These are phyloP conservation scores for Aurifilum marmelostoma DNA, from an alignment of 2,329 filamentous ascomycete species.

Conservation along the genomic window DNA sequence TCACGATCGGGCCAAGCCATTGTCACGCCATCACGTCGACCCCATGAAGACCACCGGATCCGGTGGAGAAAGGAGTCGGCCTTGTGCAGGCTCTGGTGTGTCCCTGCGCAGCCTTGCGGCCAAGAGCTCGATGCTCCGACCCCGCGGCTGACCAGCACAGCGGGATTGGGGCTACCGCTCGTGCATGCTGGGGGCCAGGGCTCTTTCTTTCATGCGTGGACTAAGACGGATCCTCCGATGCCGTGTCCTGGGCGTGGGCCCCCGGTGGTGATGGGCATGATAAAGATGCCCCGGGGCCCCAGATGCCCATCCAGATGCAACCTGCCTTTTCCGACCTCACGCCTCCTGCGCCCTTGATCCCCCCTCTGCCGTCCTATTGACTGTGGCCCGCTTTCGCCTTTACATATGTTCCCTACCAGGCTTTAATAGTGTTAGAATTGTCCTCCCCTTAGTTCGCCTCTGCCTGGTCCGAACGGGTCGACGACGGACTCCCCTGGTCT, in stretches of 20 bases:
- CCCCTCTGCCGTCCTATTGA: not conserved
- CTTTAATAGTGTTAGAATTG: constrained; percentile 10
- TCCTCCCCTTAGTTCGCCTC: not conserved
- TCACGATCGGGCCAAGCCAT: not conserved
- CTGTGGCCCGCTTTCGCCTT: not conserved
- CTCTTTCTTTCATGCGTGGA: not conserved
- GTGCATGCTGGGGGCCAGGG: not conserved
- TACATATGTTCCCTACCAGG: not conserved
- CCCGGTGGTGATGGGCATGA: constrained; percentile 9
- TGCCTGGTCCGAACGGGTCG: constrained; percentile 9
- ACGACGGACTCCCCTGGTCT: not conserved
- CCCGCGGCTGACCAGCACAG: not conserved
- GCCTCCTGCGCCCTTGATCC: not conserved
- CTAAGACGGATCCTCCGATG: not conserved
- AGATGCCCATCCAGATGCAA: constrained; percentile 11
- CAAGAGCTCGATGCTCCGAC: constrained; percentile 2
- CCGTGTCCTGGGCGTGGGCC: constrained; percentile 9
- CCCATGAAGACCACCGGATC: not conserved
- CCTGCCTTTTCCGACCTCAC: constrained; percentile 23
- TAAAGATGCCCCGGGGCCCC: constrained; percentile 17
- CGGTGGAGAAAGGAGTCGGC: not conserved
- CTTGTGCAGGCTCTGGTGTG: not conserved
- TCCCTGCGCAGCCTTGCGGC: not conserved
- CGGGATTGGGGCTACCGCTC: not conserved
- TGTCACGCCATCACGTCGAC: constrained; percentile 1